Base-by-base conservation (phyloP, 2,329 filamentous ascomycete species). In the Pseudogymnoascus sp. region DNA sequence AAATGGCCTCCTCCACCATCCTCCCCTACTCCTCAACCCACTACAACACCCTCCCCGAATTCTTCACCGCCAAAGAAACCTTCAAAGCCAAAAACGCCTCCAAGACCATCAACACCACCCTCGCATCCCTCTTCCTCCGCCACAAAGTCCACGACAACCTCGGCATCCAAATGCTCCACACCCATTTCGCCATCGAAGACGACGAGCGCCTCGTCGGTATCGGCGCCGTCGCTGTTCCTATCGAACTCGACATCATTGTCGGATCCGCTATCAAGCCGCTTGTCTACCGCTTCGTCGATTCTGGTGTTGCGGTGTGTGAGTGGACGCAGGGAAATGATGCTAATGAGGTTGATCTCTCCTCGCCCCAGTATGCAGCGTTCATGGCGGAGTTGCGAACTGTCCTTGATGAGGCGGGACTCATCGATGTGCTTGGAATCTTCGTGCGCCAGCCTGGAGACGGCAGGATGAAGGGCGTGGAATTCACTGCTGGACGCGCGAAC, bases 111-210 rank as follows among this genome's bases (percentile, higher is more conserved):
- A 4, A 57, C 5, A 57, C n/a, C 28, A 34, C 28, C 51, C 51
- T 57, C 8, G 51, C 51, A 10, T 3, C 51, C n/a, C 28, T 57
- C 51, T 57, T 34, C 51, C 8, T 76, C 23, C 65, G 67, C n/a
- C 68, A 73, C 66, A 75, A 75, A 37, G 73, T 76, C 19, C 73
- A 76, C 63, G 70, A 73, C 1, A 67, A 69, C 23, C 61, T 72
- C 6, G 65, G 63, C 21, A 28, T 66, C 11, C 74, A 73, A 1
- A 63, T 75, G 0, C 72, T 76, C 1, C 72, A 75, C 14, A 73
- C 69, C 0, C 74, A 76, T 43, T 74, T 76, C 39, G 73, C 75
- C 37, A 69, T 76, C 3, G 75, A 73, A 0, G 74, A 73, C 11
- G 73, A 74, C 57, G 74, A 76, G 43, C 74, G 76, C 57, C 67